Percentiles rank a stretch among this genome's conserved stretches.
Evolutionary conservation across 2,329 filamentous ascomycete genomes (phyloP).

Genomic region (Apiospora arundinis): DNA sequence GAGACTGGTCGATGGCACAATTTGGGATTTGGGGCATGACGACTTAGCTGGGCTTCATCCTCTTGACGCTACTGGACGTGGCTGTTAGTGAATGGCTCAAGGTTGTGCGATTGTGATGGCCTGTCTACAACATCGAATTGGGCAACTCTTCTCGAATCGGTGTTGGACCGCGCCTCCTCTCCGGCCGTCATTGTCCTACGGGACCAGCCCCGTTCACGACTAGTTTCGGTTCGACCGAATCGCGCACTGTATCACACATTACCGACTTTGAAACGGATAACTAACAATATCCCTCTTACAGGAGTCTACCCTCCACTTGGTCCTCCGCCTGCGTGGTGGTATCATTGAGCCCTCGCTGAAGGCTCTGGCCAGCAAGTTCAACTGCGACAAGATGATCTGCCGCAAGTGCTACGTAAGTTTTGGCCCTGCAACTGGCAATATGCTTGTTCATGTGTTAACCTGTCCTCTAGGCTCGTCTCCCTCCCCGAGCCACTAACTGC

Average conservation of each 20-base stretch:
- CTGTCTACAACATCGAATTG: not conserved
- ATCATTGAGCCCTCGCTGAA: conserved; percentile 99
- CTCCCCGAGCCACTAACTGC: conserved; percentile 99
- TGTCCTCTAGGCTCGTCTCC: conserved; percentile 73
- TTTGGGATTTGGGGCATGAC: not conserved
- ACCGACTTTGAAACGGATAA: conserved; percentile 4
- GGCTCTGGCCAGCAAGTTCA: conserved; percentile 98
- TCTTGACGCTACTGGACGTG: not conserved
- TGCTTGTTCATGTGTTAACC: conserved; percentile 31
- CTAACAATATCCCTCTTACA: conserved; percentile 44
- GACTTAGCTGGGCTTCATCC: not conserved
- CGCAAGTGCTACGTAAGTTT: conserved; percentile 98
- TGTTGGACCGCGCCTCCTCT: not conserved
- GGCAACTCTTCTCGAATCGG: not conserved
- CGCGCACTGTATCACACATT: not conserved
- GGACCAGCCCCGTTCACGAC: not conserved
- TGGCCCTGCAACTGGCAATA: not conserved
- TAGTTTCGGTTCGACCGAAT: not conserved
- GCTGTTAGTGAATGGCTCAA: not conserved
- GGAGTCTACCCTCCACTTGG: conserved; percentile 98
- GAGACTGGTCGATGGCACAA: not conserved
- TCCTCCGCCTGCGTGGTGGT: conserved; percentile 98
- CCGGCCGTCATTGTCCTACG: not conserved
- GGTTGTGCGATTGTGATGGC: not conserved
- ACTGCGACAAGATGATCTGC: conserved; percentile 99